Percentiles rank a stretch among this genome's conserved stretches.
Conservation (phyloP, 2,329 filamentous ascomycete species). For the Exophiala aquamarina region DNA sequence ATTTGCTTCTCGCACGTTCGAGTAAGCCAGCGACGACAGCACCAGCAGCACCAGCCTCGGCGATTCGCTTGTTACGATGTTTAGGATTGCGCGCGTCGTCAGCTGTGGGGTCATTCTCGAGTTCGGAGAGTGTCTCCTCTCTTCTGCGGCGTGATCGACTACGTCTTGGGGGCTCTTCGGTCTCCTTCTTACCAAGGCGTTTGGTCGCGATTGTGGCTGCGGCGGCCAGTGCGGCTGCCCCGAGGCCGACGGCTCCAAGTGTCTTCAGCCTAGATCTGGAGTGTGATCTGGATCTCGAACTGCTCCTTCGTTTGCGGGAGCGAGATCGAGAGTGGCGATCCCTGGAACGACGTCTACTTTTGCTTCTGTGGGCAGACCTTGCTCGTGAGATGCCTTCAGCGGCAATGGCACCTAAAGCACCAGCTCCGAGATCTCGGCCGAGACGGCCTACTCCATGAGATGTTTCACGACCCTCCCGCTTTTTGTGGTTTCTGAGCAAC, state of each 20-base stretch:
- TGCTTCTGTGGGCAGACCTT: constrained; percentile 50
- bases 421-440: constrained; percentile 57
- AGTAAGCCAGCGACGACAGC: constrained; percentile 63
- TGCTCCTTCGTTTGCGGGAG: constrained; percentile 30
- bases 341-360: constrained; percentile 43
- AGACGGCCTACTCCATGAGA: constrained; percentile 51
- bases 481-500: constrained; percentile 58
- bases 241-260: constrained; percentile 51
- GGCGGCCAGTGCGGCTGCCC: constrained; percentile 60
- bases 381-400: constrained; percentile 57
- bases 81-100: constrained; percentile 39
- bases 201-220: constrained; percentile 59
- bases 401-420: constrained; percentile 61
- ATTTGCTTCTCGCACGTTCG: constrained; percentile 58
- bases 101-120: constrained; percentile 27
- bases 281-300: constrained; percentile 42
- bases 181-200: constrained; percentile 47
- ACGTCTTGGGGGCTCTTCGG: constrained; percentile 46
- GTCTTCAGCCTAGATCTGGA: constrained; percentile 52
- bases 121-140: constrained; percentile 16
- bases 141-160: constrained; percentile 29
- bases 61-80: constrained; percentile 59
- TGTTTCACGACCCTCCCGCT: constrained; percentile 55
- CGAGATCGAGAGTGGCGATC: constrained; percentile 34
- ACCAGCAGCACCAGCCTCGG: constrained; percentile 61